Base-by-base conservation (phyloP, 1,284 basidiomycete genomes). In the Ceratobasidium sp. region DNA sequence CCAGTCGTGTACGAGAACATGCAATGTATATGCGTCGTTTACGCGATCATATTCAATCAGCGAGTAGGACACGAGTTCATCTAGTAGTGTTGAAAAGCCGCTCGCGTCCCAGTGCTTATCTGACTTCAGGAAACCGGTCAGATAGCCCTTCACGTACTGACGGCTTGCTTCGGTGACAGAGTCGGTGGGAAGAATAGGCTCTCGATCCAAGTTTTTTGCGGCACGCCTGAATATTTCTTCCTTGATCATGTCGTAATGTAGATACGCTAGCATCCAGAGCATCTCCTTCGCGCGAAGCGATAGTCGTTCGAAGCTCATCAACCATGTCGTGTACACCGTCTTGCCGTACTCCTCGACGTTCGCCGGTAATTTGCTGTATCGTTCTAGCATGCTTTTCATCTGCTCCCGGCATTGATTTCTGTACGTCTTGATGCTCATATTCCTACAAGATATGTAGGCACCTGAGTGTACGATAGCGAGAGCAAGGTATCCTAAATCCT, bases 401-500 rank as follows among this genome's bases (percentile, higher is more conserved):
- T 39, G 52, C 21, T 58, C 32, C 5, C 8, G n/a, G n/a, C 36
- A 65, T 21, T 16, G 39, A 28, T 69, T 50, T 8, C 21, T 48
- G 30, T 67, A 73, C n/a, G 48, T 28, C 3, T 8, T 5, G 4
- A 73, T 46, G 36, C 48, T 58, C 3, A 16, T 12, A 2, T 57
- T 43, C 16, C 36, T 23, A 10, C 34, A 23, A 30, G 32, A 67
- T 8, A 59, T 59, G 53, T 69, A 73, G 23, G 61, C 41, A 9
- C 72, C 72, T 3, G 72, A 46, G 32, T 73, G 72, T 4, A 58
- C 52, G n/a, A 69, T 39, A 2, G 72, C 72, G 1, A 67, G 50
- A 2, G 64, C 50, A 10, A 55, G 36, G 21, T 55, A 43, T 4
- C 39, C 64, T 1, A 67, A 16, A 14, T 43, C 30, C 64, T 67